phyloP scores from a whole-genome alignment of 495 filamentous ascomycete genomes.

The Penicillium mononematosum region DNA sequence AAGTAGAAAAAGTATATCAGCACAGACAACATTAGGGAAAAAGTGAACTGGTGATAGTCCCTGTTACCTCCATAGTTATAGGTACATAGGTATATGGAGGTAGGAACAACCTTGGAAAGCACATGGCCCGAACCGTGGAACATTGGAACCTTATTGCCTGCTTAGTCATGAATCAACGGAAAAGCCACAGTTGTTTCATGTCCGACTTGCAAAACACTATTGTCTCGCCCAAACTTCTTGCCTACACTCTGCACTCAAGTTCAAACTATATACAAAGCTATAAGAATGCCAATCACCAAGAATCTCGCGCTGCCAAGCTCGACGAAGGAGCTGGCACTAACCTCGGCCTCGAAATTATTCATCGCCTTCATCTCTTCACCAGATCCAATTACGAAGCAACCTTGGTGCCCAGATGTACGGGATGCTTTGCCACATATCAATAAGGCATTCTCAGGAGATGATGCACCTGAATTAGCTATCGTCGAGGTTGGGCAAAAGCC shows the following conservation, averaged over 20 bases:
- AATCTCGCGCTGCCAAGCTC: constrained; percentile 25
- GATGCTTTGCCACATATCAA: constrained; percentile 30
- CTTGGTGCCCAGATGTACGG: constrained; percentile 37
- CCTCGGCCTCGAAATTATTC: constrained; percentile 23
- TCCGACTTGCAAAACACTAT: neutral
- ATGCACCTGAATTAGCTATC: constrained; percentile 23
- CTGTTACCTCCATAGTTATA: no score
- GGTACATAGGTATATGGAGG: no score
- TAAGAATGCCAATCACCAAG: constrained; percentile 32
- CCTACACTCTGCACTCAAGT: neutral
- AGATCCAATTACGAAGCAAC: constrained; percentile 28
- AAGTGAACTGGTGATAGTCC: no score
- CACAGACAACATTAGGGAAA: no score
- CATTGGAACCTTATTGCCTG: neutral
- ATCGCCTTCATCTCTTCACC: constrained; percentile 30
- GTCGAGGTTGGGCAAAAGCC: constrained; percentile 31
- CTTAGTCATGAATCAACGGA: neutral
- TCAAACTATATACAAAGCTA: neutral
- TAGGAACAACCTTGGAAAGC: no score
- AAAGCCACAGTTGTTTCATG: neutral
- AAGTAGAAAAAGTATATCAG: no score
- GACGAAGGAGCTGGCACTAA: constrained; percentile 19
- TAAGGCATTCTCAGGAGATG: constrained; percentile 19
- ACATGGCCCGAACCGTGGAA: no score
- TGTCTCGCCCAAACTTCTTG: neutral